Percentiles rank a stretch among this genome's conserved stretches.
These are phyloP conservation scores for Solanum pinnatisectum DNA, from an alignment of 257 asterid species.

Conservation along the genomic window DNA sequence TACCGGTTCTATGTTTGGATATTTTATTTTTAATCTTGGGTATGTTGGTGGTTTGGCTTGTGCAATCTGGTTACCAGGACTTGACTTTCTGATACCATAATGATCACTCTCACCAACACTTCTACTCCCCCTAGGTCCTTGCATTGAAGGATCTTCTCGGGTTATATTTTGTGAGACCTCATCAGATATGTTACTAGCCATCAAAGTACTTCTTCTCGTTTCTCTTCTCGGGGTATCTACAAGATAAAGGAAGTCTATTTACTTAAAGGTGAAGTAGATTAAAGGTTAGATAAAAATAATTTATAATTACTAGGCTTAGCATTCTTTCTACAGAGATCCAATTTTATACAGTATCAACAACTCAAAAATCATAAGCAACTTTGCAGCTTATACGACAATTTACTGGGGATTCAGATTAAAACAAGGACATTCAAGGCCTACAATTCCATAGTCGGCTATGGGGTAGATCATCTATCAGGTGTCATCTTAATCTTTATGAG, in stretches of 20 bases:
- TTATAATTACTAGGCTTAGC: neutral
- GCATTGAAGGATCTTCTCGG: neutral
- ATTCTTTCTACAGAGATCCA: neutral
- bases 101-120: neutral
- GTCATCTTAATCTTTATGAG: neutral
- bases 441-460: neutral
- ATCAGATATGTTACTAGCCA: constrained; percentile 8
- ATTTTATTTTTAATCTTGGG: neutral
- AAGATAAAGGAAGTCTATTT: neutral
- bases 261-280: neutral
- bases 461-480: neutral
- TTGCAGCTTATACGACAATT: neutral
- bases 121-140: neutral
- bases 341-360: neutral
- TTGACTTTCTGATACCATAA: neutral
- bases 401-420: neutral
- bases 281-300: neutral
- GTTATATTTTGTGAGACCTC: neutral
- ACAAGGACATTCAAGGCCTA: neutral
- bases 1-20: neutral
- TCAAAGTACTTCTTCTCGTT: neutral
- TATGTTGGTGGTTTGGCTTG: constrained; percentile 5
- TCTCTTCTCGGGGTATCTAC: neutral
- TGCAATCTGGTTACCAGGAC: neutral
- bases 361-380: neutral